phyloP scores from a whole-genome alignment of 768 basidiomycete species.

The Mycena indigotica region DNA sequence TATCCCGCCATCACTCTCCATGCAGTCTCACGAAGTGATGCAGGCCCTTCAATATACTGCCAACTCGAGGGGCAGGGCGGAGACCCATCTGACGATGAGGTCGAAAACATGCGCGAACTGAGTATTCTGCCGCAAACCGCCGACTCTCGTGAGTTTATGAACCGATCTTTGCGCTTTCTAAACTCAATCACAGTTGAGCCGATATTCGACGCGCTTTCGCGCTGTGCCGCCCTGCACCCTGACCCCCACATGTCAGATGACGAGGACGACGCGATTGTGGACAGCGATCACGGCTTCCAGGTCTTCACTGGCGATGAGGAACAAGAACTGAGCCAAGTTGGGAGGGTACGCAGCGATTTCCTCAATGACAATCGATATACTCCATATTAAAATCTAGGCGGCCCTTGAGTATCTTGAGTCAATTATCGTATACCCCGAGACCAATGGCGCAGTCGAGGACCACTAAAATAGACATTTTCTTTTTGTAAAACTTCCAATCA shows the following conservation, averaged over 20 bases:
- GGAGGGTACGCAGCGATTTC: slow-evolving; percentile 93
- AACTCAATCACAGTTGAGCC: slow-evolving; percentile 81
- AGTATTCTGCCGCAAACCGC: slow-evolving; percentile 67
- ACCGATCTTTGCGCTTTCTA: too few relatives aligned
- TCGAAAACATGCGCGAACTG: slow-evolving; percentile 74
- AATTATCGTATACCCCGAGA: slow-evolving; percentile 65
- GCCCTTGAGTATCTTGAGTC: slow-evolving; percentile 82
- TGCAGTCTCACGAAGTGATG: slow-evolving; percentile 77
- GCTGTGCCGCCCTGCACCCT: slow-evolving; percentile 84
- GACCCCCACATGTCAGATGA: slow-evolving; percentile 58
- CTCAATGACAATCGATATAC: slow-evolving; percentile 72
- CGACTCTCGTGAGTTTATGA: slow-evolving; percentile 58
- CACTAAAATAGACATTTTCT: too few relatives aligned
- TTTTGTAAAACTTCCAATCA: too few relatives aligned
- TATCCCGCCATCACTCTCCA: slow-evolving; percentile 94
- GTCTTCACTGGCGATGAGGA: slow-evolving; percentile 58
- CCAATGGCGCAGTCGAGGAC: too few relatives aligned
- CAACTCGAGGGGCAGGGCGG: slow-evolving; percentile 97
- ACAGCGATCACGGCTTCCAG: slow-evolving; percentile 52
- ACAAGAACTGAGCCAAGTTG: slow-evolving; percentile 82
- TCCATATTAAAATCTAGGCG: slow-evolving; percentile 86
- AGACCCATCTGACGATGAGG: slow-evolving; percentile 37
- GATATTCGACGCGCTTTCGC: slow-evolving; percentile 83
- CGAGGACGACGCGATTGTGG: slow-evolving; percentile 60
- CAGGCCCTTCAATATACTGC: slow-evolving; percentile 81